phyloP scores from a whole-genome alignment of 345 rosid species.

The Trapa incisa region DNA sequence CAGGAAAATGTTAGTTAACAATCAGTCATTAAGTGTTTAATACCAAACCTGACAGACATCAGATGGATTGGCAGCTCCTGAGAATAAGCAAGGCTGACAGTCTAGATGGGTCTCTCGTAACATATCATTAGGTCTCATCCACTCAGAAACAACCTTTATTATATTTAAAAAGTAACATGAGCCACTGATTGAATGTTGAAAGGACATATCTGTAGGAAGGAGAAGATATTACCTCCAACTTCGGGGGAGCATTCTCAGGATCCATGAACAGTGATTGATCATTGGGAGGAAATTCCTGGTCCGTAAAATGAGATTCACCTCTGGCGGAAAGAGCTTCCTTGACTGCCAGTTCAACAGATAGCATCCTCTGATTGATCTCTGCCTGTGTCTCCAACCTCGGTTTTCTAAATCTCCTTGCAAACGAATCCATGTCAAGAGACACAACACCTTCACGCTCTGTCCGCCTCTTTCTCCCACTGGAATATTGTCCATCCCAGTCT shows the following conservation, averaged over 20 bases:
- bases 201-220: constrained; percentile 5
- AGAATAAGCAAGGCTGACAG: constrained; percentile 74
- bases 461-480: constrained; percentile 91
- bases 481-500: constrained; percentile 98
- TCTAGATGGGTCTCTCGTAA: constrained; percentile 46
- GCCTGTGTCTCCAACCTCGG: constrained; percentile 92
- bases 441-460: constrained; percentile 58
- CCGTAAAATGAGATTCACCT: constrained; percentile 82
- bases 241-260: constrained; percentile 66
- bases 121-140: constrained; percentile 93
- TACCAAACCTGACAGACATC: constrained; percentile 96
- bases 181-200: constrained; percentile 11
- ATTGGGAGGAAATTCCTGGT: constrained; percentile 95
- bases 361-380: constrained; percentile 92
- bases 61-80: constrained; percentile 86
- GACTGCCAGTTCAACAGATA: constrained; percentile 91
- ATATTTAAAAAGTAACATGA: constrained; percentile 13
- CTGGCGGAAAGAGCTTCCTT: constrained; percentile 89
- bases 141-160: constrained; percentile 88
- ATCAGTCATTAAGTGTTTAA: background rate
- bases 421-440: constrained; percentile 67
- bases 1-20: background rate
- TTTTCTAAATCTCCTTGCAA: constrained; percentile 81
- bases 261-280: constrained; percentile 84
- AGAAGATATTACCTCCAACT: constrained; percentile 61